Conservation (phyloP, 2,329 filamentous ascomycete species). For the Nigrospora osmanthi region DNA sequence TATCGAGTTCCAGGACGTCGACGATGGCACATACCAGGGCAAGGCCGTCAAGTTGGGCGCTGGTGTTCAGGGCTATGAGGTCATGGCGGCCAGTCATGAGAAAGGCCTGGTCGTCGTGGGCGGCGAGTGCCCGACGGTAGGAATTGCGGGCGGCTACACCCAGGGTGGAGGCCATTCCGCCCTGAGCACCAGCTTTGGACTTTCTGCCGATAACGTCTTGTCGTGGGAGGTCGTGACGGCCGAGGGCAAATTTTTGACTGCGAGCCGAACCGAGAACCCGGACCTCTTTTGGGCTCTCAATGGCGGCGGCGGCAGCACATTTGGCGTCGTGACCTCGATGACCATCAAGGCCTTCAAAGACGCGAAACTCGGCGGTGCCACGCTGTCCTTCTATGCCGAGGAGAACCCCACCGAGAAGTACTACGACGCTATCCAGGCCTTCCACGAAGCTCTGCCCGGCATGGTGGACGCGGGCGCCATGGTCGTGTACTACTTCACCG, state of each 20-base stretch:
- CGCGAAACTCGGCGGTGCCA: conserved; percentile 10
- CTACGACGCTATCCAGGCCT: conserved; percentile 11
- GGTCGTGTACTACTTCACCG: conserved; percentile 13
- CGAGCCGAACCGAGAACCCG: conserved; percentile 29
- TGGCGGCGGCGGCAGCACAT: conserved; percentile 41
- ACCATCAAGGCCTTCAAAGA: conserved; percentile 13
- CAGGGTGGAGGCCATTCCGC: conserved; percentile 53
- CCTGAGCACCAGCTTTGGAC: conserved; percentile 44
- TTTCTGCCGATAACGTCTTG: conserved; percentile 49
- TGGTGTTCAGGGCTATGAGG: conserved; percentile 38
- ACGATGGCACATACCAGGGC: conserved; percentile 31
- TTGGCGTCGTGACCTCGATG: conserved; percentile 29
- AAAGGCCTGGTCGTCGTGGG: conserved; percentile 33
- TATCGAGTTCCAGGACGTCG: conserved; percentile 18
- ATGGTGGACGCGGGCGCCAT: conserved; percentile 15
- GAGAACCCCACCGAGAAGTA: conserved; percentile 8
- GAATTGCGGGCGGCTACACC: conserved; percentile 50
- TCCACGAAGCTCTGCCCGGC: conserved; percentile 13
- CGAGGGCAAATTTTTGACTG: conserved; percentile 21
- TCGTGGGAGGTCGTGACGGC: conserved; percentile 37
- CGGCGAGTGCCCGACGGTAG: conserved; percentile 45
- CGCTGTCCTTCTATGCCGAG: conserved; percentile 8
- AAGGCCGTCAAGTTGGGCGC: conserved; percentile 40
- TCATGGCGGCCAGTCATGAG: conserved; percentile 25
- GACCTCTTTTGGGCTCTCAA: conserved; percentile 47